Evolutionary conservation across 2,329 filamentous ascomycete genomes (phyloP), one percentile per base, ranked within the genome.

Genomic region (Colletotrichum agaves): DNA sequence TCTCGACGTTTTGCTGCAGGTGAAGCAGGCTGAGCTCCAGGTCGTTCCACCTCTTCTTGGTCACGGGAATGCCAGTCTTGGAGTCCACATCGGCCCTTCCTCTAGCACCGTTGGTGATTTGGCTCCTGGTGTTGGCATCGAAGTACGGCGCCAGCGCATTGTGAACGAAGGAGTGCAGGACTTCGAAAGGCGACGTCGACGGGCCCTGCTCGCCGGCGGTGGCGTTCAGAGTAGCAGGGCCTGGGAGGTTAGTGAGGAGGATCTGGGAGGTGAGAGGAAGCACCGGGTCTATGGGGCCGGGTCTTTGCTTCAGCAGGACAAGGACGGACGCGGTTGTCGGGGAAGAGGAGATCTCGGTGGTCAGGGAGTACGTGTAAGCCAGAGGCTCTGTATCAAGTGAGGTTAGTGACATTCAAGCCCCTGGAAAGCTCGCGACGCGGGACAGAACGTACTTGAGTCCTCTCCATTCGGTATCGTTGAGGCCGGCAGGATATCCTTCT

Each of bases 1-100:
- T 98, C 79, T 99, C 97, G 63, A 97, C 94, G 79, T 99, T 98
- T 79, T 99, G 94, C 80, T 98, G 94, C 61, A 99, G 85, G 75
- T 99, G 95, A 65, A 94, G 86, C 74, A 99, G 83, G 72, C 92
- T 96, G 73, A 97, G 85, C 78, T 97, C 94, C 72, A 99, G 82
- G 78, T 99, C 97, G 57, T 95, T 96, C 78, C 98, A 91, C 75
- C 94, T 93, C 87, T 97, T 97, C 85, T 97, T 97, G 19, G 96
- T 95, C n/a, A 95, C 93, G 15, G 96, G 94, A 70, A 99, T 94
- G 68, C 96, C 96, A 17, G 93, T 97, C 82, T 97, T 97, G 49
- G 93, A 90, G 75, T 98, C 96, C 57, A 93, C 90, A 75, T 98
- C 94, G 19, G 91, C 88, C 74, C 93, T 90, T 71, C 89, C 90